phyloP scores from a whole-genome alignment of 2,329 filamentous ascomycete species.

The Mycogone perniciosa region DNA sequence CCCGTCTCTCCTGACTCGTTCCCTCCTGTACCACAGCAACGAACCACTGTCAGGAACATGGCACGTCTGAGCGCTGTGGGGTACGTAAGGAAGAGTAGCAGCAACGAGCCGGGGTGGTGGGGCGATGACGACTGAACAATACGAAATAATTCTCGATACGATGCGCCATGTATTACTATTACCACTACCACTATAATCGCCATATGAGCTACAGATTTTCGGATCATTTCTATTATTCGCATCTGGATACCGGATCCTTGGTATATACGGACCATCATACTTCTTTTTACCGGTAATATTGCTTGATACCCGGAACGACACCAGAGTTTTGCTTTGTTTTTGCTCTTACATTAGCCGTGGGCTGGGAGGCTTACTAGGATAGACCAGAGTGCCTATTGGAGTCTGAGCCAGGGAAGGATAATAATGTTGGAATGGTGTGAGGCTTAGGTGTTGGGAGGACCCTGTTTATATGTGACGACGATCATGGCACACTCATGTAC shows the following conservation, averaged over 20 bases:
- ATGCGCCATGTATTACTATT: background rate
- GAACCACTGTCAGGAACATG: conserved; percentile 28
- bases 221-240: background rate
- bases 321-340: background rate
- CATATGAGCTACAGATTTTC: no score
- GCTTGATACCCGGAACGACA: conserved; percentile 1
- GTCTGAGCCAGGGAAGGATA: background rate
- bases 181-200: background rate
- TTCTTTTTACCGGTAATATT: background rate
- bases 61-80: conserved; percentile 33
- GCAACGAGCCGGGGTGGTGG: conserved; percentile 30
- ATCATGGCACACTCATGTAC: background rate
- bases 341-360: background rate
- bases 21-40: conserved; percentile 18
- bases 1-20: conserved; percentile 31
- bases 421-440: background rate
- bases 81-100: conserved; percentile 16
- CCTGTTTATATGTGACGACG: background rate
- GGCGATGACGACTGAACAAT: conserved; percentile 33
- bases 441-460: background rate
- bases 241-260: background rate
- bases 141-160: background rate
- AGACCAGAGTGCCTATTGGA: no score
- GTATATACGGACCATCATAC: background rate
- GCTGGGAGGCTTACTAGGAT: background rate